These are phyloP conservation scores for Calonectria crousiana DNA, from an alignment of 2,329 filamentous ascomycete species.

Conservation along the genomic window DNA sequence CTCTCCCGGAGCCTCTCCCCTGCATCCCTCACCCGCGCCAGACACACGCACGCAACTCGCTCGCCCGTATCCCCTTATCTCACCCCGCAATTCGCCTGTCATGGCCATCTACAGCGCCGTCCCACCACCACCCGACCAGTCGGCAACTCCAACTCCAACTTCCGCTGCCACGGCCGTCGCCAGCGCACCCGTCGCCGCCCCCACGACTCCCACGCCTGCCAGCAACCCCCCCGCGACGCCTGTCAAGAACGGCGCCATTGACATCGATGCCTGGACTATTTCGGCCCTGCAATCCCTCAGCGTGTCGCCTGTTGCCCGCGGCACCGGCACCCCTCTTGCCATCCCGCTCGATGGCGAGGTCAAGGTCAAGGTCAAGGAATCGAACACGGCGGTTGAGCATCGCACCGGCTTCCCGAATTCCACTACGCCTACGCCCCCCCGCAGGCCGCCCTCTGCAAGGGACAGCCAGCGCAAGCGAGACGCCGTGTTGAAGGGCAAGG, in stretches of 20 bases:
- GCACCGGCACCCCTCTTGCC: constrained; percentile 73
- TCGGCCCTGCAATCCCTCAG: constrained; percentile 67
- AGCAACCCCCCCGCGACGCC: constrained; percentile 39
- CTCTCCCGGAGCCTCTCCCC: neutral
- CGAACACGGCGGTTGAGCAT: constrained; percentile 25
- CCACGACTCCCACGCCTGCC: constrained; percentile 35
- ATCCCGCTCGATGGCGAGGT: constrained; percentile 78
- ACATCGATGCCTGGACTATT: constrained; percentile 77
- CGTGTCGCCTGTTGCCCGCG: constrained; percentile 67
- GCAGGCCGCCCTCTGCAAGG: constrained; percentile 60
- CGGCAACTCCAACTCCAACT: neutral
- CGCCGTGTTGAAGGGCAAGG: constrained; percentile 86
- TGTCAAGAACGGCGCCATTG: constrained; percentile 52
- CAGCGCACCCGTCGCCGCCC: constrained; percentile 1
- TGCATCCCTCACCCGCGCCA: neutral
- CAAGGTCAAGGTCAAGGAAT: constrained; percentile 31
- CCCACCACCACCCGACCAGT: constrained; percentile 60
- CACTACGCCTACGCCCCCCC: constrained; percentile 51
- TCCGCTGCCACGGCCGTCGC: neutral
- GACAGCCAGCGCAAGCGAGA: constrained; percentile 76
- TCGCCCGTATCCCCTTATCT: constrained; percentile 13
- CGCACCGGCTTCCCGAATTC: constrained; percentile 36
- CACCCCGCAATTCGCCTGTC: constrained; percentile 32
- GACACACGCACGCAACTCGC: neutral
- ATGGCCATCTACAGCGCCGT: constrained; percentile 68